Evolutionary conservation across 805 yeast genomes (phyloP).

Genomic region (Saccharomycopsis sp.): DNA sequence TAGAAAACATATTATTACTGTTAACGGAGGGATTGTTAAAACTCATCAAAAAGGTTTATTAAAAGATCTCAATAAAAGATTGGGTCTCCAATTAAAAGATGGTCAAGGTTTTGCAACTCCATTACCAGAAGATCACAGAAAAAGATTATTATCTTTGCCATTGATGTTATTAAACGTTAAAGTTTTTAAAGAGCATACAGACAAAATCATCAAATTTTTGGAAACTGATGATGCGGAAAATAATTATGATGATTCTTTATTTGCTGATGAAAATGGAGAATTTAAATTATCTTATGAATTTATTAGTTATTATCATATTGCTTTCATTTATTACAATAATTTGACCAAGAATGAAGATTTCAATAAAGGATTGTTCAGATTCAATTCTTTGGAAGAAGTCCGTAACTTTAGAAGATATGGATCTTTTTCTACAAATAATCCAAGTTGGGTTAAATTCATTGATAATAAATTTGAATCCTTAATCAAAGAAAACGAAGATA

Average conservation of each 20-base stretch:
- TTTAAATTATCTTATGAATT: constrained; percentile 48
- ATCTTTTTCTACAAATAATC: constrained; percentile 23
- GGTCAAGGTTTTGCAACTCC: constrained; percentile 83
- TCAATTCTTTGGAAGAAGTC: constrained; percentile 27
- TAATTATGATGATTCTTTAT: constrained; percentile 15
- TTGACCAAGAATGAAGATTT: constrained; percentile 34
- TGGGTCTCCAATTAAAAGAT: constrained; percentile 51
- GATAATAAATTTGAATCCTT: constrained; percentile 2
- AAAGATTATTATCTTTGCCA: constrained; percentile 3
- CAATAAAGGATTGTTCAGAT: constrained; percentile 29
- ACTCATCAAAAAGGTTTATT: constrained; percentile 71
- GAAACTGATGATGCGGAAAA: constrained; percentile 19
- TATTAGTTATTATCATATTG: constrained; percentile 25
- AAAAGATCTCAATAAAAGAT: constrained; percentile 37
- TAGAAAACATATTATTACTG: constrained; percentile 52
- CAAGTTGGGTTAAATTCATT: constrained; percentile 8
- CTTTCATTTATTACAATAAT: constrained; percentile 20
- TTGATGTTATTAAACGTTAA: constrained; percentile 25
- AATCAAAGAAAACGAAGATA: too few species aligned
- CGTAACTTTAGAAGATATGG: constrained; percentile 63
- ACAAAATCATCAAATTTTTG: constrained; percentile 1
- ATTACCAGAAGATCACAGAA: constrained; percentile 26
- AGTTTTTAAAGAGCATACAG: constrained; percentile 21
- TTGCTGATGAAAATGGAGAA: constrained; percentile 23
- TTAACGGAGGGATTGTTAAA: constrained; percentile 63